phyloP scores from a whole-genome alignment of 352 stramenopile genomes.

The Halophytophthora batemanensis region DNA sequence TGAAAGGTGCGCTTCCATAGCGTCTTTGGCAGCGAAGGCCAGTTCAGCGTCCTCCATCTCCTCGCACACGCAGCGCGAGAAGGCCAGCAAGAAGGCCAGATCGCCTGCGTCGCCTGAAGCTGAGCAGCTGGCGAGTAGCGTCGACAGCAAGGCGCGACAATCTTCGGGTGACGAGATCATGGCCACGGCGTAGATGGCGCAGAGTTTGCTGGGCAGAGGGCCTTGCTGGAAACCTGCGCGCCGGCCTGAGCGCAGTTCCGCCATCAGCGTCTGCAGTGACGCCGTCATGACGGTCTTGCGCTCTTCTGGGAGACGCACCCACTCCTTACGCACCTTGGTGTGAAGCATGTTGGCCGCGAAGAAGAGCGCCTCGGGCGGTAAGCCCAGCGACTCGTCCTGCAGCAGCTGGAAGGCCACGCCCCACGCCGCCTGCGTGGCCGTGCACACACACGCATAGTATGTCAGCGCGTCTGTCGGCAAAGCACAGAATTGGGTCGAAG shows the following conservation, averaged over 20 bases:
- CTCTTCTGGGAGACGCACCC: constrained; percentile 38
- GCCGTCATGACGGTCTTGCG: constrained; percentile 31
- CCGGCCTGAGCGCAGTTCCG: constrained; percentile 25
- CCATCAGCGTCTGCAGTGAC: constrained; percentile 36
- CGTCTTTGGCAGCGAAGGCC: constrained; percentile 52
- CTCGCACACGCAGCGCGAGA: constrained; percentile 62
- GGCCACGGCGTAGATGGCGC: constrained; percentile 48
- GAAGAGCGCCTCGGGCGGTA: constrained; percentile 59
- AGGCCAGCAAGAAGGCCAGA: constrained; percentile 48
- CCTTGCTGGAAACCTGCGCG: constrained; percentile 23
- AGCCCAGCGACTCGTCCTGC: constrained; percentile 37
- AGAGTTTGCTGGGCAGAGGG: constrained; percentile 57
- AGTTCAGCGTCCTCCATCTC: constrained; percentile 65
- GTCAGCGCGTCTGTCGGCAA: too few species aligned
- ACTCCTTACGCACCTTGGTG: constrained; percentile 67
- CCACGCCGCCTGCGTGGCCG: constrained; percentile 35
- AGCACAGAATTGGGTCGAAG: too few species aligned
- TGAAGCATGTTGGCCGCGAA: constrained; percentile 78
- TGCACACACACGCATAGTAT: too few species aligned
- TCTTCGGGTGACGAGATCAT: constrained; percentile 55
- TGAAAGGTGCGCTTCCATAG: constrained; percentile 56
- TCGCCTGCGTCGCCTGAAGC: constrained; percentile 25
- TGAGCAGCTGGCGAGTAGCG: constrained; percentile 23
- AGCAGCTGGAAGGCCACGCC: constrained; percentile 45
- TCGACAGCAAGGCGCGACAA: constrained; percentile 39